A percentile compares a stretch with the other conserved stretches of the same genome.
These are phyloP conservation scores for Rehmannia glutinosa DNA, from an alignment of 257 asterid species.

Conservation along the genomic window DNA sequence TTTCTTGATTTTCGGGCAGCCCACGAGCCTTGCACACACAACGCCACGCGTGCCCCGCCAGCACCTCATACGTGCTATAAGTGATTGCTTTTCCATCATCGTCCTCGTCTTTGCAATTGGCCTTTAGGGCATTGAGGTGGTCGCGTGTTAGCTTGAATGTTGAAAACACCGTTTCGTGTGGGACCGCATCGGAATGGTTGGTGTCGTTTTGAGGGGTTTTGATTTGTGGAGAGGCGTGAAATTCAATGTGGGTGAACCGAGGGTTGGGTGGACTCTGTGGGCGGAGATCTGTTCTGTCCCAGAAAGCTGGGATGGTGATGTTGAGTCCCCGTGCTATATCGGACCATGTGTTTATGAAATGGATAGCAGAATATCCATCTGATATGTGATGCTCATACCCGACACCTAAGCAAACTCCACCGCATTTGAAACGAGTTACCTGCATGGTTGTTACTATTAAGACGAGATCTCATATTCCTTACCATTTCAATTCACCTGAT, in stretches of 20 bases:
- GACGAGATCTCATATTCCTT: too few relatives aligned
- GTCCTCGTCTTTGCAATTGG: constrained; percentile 40
- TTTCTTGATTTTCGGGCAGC: constrained; percentile 45
- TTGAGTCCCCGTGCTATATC: constrained; percentile 62
- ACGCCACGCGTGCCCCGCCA: constrained; percentile 79
- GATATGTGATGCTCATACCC: constrained; percentile 63
- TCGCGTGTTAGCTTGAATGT: constrained; percentile 45
- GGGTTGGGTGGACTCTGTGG: constrained; percentile 67
- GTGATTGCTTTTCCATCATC: constrained; percentile 21
- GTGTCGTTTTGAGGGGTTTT: constrained; percentile 15
- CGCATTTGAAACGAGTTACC: constrained; percentile 69
- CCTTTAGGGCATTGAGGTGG: constrained; percentile 52
- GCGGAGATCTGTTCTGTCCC: constrained; percentile 55
- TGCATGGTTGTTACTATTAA: too few relatives aligned
- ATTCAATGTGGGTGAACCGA: constrained; percentile 54
- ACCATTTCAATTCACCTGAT: too few relatives aligned
- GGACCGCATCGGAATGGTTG: too few relatives aligned
- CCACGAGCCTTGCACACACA: constrained; percentile 53
- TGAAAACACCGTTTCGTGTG: constrained; percentile 6
- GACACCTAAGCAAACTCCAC: constrained; percentile 70
- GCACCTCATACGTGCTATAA: constrained; percentile 61
- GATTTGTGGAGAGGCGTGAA: constrained; percentile 64
- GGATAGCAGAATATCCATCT: constrained; percentile 68
- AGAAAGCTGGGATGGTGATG: constrained; percentile 39
- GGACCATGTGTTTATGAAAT: constrained; percentile 70